Evolutionary conservation across 768 basidiomycete species (phyloP).

Genomic region (Daedaleopsis nitida): DNA sequence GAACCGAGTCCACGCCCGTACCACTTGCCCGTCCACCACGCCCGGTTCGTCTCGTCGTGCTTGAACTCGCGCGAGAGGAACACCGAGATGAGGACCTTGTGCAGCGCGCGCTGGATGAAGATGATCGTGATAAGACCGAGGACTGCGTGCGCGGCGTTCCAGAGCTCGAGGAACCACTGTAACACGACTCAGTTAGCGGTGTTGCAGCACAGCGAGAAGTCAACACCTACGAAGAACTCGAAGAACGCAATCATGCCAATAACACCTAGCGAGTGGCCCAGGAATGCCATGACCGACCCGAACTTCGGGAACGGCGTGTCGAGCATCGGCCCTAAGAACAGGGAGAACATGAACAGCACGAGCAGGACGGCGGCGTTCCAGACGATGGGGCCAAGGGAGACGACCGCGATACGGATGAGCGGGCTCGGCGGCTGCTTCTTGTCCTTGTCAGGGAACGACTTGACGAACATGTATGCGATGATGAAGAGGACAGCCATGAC

Average conservation of each 20-base stretch:
- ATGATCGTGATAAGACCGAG: slow-evolving; percentile 92
- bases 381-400: slow-evolving; percentile 92
- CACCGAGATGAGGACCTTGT: slow-evolving; percentile 92
- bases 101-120: slow-evolving; percentile 86
- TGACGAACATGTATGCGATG: slow-evolving; percentile 91
- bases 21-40: slow-evolving; percentile 99
- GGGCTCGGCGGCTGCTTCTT: slow-evolving; percentile 76
- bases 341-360: slow-evolving; percentile 84
- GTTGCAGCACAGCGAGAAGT: neutral
- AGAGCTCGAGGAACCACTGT: slow-evolving; percentile 93
- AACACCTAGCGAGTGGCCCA: slow-evolving; percentile 81
- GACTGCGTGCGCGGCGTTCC: slow-evolving; percentile 91
- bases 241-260: slow-evolving; percentile 93
- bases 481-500: slow-evolving; percentile 85
- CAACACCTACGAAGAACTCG: slow-evolving; percentile 81
- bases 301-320: slow-evolving; percentile 84
- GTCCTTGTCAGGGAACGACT: slow-evolving; percentile 71
- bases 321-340: slow-evolving; percentile 92
- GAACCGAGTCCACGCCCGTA: slow-evolving; percentile 91
- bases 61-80: slow-evolving; percentile 98
- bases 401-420: slow-evolving; percentile 89
- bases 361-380: slow-evolving; percentile 91
- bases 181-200: slow-evolving; percentile 12
- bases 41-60: slow-evolving; percentile 97
- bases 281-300: slow-evolving; percentile 88